These are phyloP conservation scores for Alloteropsis semialata DNA, from an alignment of 176 grass and related monocot genomes.

Conservation along the genomic window DNA sequence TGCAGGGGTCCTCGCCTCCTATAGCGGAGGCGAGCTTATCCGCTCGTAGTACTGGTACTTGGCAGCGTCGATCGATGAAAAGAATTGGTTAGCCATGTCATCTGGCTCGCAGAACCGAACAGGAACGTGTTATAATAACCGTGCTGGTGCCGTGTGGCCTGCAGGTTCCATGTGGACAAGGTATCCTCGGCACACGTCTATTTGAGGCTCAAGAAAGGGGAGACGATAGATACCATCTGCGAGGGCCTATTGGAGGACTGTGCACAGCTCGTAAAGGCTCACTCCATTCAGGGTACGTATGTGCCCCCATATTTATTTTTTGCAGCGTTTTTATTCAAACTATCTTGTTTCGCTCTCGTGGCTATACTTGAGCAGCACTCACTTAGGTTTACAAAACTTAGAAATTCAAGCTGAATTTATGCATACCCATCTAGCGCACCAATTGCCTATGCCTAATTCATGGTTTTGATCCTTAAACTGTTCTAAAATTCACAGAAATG, in stretches of 20 bases:
- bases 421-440: not conserved
- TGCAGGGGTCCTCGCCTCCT: not conserved
- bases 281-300: conserved; percentile 83
- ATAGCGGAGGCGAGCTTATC: not conserved
- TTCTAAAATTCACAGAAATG: too few species aligned
- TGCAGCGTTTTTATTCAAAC: too few species aligned
- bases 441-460: not conserved
- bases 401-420: not conserved
- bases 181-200: conserved; percentile 98
- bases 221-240: conserved; percentile 71
- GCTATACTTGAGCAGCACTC: not conserved
- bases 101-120: not conserved
- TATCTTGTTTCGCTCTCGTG: not conserved
- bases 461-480: too few species aligned
- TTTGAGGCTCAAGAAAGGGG: conserved; percentile 82
- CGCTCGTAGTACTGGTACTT: not conserved
- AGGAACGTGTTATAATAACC: not conserved
- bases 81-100: not conserved
- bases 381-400: not conserved
- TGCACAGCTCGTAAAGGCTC: conserved; percentile 88
- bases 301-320: too few species aligned
- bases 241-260: conserved; percentile 90
- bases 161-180: conserved; percentile 99
- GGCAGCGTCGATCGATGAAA: not conserved
- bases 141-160: not conserved